Percentiles rank a stretch among this genome's conserved stretches.
These are phyloP conservation scores for Globisporangium carolinianum DNA, from an alignment of 352 stramenopile species.

Conservation along the genomic window DNA sequence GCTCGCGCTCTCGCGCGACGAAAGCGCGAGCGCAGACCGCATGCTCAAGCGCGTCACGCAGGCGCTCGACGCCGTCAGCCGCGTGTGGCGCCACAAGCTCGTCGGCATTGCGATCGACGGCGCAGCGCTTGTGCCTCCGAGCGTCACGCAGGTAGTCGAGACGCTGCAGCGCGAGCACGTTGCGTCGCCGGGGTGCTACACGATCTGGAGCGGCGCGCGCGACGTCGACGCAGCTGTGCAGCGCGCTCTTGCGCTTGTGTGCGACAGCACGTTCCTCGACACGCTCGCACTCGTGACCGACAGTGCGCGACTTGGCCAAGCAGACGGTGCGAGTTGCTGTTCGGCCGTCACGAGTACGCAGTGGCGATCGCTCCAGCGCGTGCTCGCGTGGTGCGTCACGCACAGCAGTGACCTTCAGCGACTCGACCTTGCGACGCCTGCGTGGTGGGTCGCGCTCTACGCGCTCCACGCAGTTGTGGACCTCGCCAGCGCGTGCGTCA, in stretches of 20 bases:
- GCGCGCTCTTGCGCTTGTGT: conserved; percentile 2
- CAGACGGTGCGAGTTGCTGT: background rate
- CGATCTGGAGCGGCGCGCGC: conserved; percentile 6
- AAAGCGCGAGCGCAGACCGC: background rate
- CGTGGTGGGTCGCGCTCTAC: conserved; percentile 9
- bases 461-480: conserved; percentile 2
- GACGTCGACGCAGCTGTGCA: conserved; percentile 3
- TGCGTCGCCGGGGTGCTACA: conserved; percentile 5
- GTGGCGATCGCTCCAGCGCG: conserved; percentile 1
- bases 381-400: conserved; percentile 4
- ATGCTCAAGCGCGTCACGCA: conserved; percentile 5
- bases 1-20: background rate
- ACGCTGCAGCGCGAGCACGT: conserved; percentile 3
- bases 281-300: background rate
- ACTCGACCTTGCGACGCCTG: background rate
- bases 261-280: conserved; percentile 4
- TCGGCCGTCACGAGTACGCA: background rate
- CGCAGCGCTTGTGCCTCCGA: background rate
- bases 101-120: conserved; percentile 8
- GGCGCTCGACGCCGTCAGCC: conserved; percentile 1
- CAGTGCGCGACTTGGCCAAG: background rate
- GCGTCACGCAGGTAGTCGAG: background rate
- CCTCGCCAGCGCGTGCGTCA: conserved; percentile 1
- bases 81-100: conserved; percentile 5
- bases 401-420: background rate